Evolutionary conservation across 192 early-diverging fungal species (phyloP).

Genomic region (Backusella psychrophila): DNA sequence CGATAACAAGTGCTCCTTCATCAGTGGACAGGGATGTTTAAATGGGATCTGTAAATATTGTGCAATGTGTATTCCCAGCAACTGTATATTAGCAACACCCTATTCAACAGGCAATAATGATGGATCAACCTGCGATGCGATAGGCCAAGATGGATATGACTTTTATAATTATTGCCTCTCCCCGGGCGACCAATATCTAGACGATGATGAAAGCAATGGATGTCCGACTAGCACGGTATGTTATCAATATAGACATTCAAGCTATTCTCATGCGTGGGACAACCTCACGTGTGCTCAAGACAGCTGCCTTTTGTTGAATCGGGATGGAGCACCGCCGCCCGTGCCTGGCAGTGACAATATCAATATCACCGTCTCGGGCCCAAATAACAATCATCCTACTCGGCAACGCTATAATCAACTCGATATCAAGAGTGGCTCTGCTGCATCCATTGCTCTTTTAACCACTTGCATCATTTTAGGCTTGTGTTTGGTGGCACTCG

Average conservation of each 20-base stretch:
- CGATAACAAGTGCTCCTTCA: not conserved
- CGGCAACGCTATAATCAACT: not conserved
- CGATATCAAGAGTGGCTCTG: not conserved
- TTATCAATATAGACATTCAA: not conserved
- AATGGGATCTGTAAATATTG: slow-evolving; percentile 5
- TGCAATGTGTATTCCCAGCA: slow-evolving; percentile 7
- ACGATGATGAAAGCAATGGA: not conserved
- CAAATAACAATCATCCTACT: not conserved
- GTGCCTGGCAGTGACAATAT: not conserved
- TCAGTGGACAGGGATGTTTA: not conserved
- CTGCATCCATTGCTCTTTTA: not conserved
- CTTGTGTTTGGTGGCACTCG: not conserved
- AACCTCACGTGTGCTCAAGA: not conserved
- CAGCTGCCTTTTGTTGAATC: not conserved
- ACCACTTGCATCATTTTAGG: not conserved
- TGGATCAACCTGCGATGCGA: not conserved
- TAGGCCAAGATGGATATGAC: not conserved
- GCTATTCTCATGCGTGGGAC: not conserved
- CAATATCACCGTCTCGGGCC: not conserved
- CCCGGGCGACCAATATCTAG: not conserved
- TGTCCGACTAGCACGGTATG: not conserved
- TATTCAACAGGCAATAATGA: not conserved
- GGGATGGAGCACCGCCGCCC: not conserved
- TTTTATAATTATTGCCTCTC: not conserved
- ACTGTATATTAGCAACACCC: not conserved